Evolutionary conservation across 2,329 filamentous ascomycete genomes (phyloP), one percentile per base, ranked within the genome.

Genomic region (Fusarium denticulatum): DNA sequence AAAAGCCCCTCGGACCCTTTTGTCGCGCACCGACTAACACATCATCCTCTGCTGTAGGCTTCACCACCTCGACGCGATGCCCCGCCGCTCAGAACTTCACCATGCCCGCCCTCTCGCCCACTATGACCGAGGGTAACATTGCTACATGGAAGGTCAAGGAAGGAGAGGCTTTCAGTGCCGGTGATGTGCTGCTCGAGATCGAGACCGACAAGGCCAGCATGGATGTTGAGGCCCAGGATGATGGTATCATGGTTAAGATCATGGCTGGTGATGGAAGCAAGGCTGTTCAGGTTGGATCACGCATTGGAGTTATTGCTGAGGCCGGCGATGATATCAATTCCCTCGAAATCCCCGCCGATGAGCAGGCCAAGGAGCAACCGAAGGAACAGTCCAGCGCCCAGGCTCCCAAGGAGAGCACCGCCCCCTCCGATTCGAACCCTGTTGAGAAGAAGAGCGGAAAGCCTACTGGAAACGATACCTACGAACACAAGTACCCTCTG

Each of bases 201-300:
- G 94, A 97, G 85, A 97, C 94, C 67, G 94, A 97, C 83, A 97
- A 97, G 87, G 94, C 94, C 63, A 94, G 94, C 64, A 97, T 97
- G 94, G 95, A 97, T 77, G 94, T 97, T 32, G 95, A 97, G 86
- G 94, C 94, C 45, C 94, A 96, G 84, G 94, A 97, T 49, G 94
- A 97, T 80, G 94, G 95, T 46, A 86, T 96, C 76, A 85, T 97
- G 82, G 91, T 95, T 80, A 97, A 96, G 87, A 96, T 97, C 77
- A 89, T 91, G 80, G 86, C 91, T 80, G 85, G 85, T 47, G 92
- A 95, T 80, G 94, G 94, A 60, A 88, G 88, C 81, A 96, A 97
- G 85, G 87, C 86, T 52, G 88, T 97, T 40, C 88, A 93, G 82
- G 94, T 97, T 61, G 94, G 94, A 73, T 86, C 89, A 52, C 88